A percentile compares a stretch with the other conserved stretches of the same genome.
These are phyloP conservation scores for Clohesyomyces aquaticus DNA, from an alignment of 495 filamentous ascomycete species.

Conservation along the genomic window DNA sequence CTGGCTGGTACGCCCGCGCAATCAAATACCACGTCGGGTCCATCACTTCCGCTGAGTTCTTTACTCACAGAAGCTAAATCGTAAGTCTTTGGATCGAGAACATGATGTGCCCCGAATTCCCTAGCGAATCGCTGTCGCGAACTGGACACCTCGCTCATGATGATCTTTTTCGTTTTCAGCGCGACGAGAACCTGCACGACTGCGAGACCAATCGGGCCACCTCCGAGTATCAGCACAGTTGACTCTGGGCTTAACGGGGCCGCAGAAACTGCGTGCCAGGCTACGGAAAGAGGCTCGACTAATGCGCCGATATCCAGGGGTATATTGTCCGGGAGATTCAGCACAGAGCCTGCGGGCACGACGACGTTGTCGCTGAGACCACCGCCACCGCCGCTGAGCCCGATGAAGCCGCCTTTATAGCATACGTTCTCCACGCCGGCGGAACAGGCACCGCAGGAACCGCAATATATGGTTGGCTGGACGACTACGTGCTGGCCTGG, in stretches of 20 bases:
- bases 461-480: constrained; percentile 35
- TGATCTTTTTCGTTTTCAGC: constrained; percentile 37
- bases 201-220: constrained; percentile 35
- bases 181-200: constrained; percentile 35
- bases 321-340: constrained; percentile 28
- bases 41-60: constrained; percentile 40
- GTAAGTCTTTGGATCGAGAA: constrained; percentile 40
- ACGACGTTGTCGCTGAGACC: constrained; percentile 34
- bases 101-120: constrained; percentile 44
- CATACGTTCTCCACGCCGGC: constrained; percentile 22
- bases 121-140: constrained; percentile 42
- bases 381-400: constrained; percentile 35
- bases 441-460: constrained; percentile 26
- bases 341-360: constrained; percentile 14
- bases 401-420: constrained; percentile 31
- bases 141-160: constrained; percentile 41
- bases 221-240: constrained; percentile 34
- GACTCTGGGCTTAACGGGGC: not conserved
- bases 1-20: constrained; percentile 45
- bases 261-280: constrained; percentile 24
- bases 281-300: constrained; percentile 38
- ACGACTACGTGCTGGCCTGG: constrained; percentile 31
- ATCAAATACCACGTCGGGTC: constrained; percentile 45
- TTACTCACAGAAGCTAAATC: constrained; percentile 35
- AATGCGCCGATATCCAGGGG: constrained; percentile 32